These are phyloP conservation scores for Diutina catenulata DNA, from an alignment of 1,139 yeast genomes.

Conservation along the genomic window DNA sequence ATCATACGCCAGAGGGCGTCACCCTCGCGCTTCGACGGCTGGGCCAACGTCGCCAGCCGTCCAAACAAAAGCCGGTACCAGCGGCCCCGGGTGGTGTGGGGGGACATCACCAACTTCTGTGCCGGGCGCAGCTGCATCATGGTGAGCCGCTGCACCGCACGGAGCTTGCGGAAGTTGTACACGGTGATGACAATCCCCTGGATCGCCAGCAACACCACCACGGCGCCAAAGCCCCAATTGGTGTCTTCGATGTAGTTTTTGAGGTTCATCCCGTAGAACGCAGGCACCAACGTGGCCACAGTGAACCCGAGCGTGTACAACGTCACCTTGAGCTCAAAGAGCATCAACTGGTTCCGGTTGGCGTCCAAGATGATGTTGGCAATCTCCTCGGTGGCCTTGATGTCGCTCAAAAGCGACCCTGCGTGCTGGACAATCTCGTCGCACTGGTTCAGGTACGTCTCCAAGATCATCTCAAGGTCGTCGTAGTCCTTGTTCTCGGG, in stretches of 20 bases:
- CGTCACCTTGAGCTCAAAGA: slow-evolving; percentile 73
- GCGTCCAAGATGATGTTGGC: slow-evolving; percentile 92
- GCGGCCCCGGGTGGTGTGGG: slow-evolving; percentile 9
- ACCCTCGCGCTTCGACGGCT: slow-evolving; percentile 34
- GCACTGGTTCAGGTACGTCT: slow-evolving; percentile 87
- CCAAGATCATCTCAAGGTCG: slow-evolving; percentile 83
- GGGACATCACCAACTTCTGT: not conserved
- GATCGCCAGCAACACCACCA: slow-evolving; percentile 37
- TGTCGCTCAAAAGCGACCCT: slow-evolving; percentile 72
- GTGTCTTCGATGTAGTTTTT: slow-evolving; percentile 83
- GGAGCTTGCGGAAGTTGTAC: slow-evolving; percentile 36
- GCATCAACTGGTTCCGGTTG: slow-evolving; percentile 86
- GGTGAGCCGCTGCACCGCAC: slow-evolving; percentile 51
- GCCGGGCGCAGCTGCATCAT: slow-evolving; percentile 22
- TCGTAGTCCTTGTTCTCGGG: slow-evolving; percentile 36
- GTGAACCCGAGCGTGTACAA: slow-evolving; percentile 79
- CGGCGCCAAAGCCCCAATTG: slow-evolving; percentile 48
- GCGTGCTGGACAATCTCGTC: slow-evolving; percentile 95
- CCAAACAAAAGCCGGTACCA: slow-evolving; percentile 19
- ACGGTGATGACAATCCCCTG: slow-evolving; percentile 33
- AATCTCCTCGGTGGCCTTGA: slow-evolving; percentile 90
- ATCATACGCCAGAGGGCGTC: slow-evolving; percentile 70
- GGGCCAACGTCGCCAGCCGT: slow-evolving; percentile 18
- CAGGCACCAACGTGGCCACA: slow-evolving; percentile 60
- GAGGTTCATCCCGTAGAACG: slow-evolving; percentile 91